Conservation (phyloP, 805 yeast species). For the Candida pseudofarinosa region DNA sequence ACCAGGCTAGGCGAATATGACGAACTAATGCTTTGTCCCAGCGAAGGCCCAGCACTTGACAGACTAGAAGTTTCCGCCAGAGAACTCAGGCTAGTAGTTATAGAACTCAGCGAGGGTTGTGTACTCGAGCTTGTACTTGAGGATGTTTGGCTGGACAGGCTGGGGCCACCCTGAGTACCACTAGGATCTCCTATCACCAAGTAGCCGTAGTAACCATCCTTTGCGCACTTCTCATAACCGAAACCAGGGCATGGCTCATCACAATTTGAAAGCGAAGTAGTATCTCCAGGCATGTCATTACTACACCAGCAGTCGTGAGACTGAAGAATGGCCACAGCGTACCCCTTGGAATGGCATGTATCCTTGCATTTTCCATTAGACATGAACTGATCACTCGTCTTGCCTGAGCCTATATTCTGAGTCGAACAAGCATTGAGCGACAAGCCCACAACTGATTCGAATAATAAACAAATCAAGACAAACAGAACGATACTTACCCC, state of each 20-base stretch:
- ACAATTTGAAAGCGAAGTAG: constrained; percentile 35
- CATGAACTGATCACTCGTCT: constrained; percentile 21
- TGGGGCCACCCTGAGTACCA: constrained; percentile 11
- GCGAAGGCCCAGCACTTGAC: not conserved
- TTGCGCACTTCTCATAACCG: constrained; percentile 39
- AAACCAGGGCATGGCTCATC: constrained; percentile 42
- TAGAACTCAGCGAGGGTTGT: constrained; percentile 1
- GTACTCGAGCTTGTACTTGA: constrained; percentile 6
- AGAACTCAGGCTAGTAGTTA: not conserved
- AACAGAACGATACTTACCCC: no score
- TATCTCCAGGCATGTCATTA: constrained; percentile 42
- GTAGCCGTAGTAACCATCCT: constrained; percentile 50
- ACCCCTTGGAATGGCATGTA: constrained; percentile 39
- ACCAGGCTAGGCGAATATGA: not conserved
- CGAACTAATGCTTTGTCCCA: not conserved
- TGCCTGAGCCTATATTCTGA: constrained; percentile 16
- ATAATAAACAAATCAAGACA: no score
- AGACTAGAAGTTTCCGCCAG: constrained; percentile 7
- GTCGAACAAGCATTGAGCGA: constrained; percentile 17
- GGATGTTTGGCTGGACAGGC: constrained; percentile 7
- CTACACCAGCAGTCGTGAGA: constrained; percentile 61
- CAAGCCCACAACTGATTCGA: constrained; percentile 3
- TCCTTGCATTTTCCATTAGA: constrained; percentile 52
- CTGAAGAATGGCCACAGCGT: constrained; percentile 51
- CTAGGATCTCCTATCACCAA: constrained; percentile 28